Base-by-base conservation (phyloP, 495 filamentous ascomycete species). In the Talaromyces borbonicus region DNA sequence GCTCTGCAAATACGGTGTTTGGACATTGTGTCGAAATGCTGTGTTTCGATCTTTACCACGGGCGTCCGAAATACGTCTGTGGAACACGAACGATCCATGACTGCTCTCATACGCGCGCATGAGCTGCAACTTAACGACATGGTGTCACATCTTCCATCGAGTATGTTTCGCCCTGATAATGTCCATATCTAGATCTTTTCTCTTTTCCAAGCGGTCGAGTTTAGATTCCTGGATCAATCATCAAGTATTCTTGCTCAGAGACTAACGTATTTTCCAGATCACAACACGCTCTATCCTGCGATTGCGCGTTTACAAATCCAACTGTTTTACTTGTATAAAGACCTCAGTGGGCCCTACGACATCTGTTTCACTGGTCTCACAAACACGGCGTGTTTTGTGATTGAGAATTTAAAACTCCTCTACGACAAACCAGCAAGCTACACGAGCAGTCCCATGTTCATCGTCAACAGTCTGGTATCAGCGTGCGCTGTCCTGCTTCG, bases 301-400 rank as follows among this genome's bases (percentile, higher is more conserved):
- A 48, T 60, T 20, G 65, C 59, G 16, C 63, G 59, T 9, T 50
- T 74, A 35, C 55, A 56, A 24, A 54, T 72, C 37, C 66, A 67
- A 29, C 58, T 52, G 5, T 68, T 68, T 15, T 63, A 72, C 54
- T 64, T 73, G 23, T 65, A 62, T 49, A 69, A 69, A 48, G 60
- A 49, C 16, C 56, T 63, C 9, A 63, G 58, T 0, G 25, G 55
- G 0, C 44, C 55, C 3, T 57, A 60, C 9, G 58, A 54, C 5
- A 56, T 48, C 8, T 65, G 62, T 23, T 57, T 67, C 22, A 54
- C 55, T 3, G 58, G 59, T 7, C 52, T 73, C 14, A 49, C 62
- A 2, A 48, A 43, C 7, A 63, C 63, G 0, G 58, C 68, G 2
- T 70, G 66, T 47, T 48, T 47, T 2, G 46, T 68, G 14, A 60